Evolutionary conservation across 306 rosid species (phyloP).

Genomic region (Gastrolobium bilobum): DNA sequence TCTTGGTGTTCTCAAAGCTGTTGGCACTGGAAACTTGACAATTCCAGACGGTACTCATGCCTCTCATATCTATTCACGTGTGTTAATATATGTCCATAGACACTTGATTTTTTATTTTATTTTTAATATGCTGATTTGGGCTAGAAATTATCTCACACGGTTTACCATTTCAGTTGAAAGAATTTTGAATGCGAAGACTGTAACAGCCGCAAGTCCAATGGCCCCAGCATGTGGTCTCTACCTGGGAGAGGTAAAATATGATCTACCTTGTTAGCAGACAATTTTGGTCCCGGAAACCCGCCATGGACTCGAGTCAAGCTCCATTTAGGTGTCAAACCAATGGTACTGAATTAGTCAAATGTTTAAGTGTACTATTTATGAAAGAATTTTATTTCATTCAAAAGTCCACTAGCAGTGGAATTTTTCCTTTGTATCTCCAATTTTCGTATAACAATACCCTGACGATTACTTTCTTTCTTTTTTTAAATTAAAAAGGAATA

Average conservation of each 20-base stretch:
- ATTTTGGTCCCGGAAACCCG: conserved; percentile 32
- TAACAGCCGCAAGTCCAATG: conserved; percentile 90
- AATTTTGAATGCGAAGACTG: conserved; percentile 77
- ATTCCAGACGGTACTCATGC: conserved; percentile 67
- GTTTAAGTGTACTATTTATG: conserved; percentile 10
- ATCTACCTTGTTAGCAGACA: conserved; percentile 57
- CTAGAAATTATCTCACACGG: conserved; percentile 20
- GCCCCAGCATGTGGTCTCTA: conserved; percentile 96
- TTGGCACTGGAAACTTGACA: conserved; percentile 76
- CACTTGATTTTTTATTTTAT: neutral
- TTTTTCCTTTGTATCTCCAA: neutral
- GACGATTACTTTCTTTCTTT: neutral
- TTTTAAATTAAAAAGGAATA: neutral
- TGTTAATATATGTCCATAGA: neutral
- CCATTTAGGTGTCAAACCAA: neutral
- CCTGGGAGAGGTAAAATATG: conserved; percentile 85
- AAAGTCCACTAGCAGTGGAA: neutral
- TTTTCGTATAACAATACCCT: neutral
- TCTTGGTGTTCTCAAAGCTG: conserved; percentile 86
- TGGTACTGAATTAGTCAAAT: neutral
- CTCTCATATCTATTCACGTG: neutral
- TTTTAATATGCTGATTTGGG: conserved; percentile 24
- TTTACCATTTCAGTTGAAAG: conserved; percentile 74
- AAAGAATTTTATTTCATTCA: neutral
- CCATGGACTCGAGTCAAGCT: conserved; percentile 2